Base-by-base conservation (phyloP, 768 basidiomycete species). In the Dacryopinax spathularia region DNA sequence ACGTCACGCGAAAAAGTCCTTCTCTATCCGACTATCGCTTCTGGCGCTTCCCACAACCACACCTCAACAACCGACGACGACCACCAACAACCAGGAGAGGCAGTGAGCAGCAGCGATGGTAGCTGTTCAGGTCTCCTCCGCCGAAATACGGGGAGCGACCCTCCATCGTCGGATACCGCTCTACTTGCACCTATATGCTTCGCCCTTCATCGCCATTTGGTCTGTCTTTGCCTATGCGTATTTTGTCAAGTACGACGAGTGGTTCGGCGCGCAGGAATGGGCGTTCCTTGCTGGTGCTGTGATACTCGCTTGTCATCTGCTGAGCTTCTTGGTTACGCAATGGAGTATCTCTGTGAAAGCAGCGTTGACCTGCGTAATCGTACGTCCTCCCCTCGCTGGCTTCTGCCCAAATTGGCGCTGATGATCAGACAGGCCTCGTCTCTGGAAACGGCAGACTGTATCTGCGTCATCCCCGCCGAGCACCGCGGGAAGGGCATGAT, bases 211-310 rank as follows among this genome's bases (percentile, higher is more conserved):
- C 16, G 64, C 72, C 9, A 66, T 75, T 43, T 78, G 78, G 67
- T 75, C 77, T 0, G 25, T 75, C 2, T 72, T 75, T 20, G 74
- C 74, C 64, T 96, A 95, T 73, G 87, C 93, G 22, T 98, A 97
- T 78, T 90, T 87, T 69, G 74, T 92, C 75, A 86, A 82, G 73
- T 96, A 97, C 74, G 90, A 95, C 69, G 77, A 85, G 66, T 96
- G 90, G 88, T 77, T 97, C 62, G 81, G 86, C 70, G 90, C 89
- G 64, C 92, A 95, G 75, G 95, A 98, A 73, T 98, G 94, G 94
- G 95, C 96, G 0, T 99, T 98, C 72, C 82, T 98, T 22, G 89
- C 88, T 35, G 92, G 88, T 67, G 87, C 94, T 15, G 75, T 84
- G 2, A 81, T 99, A 7, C 89, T 89, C 22, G 87, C 83, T 5